These are phyloP conservation scores for Xerophyta viscosa DNA, from an alignment of 106 monocot genomes.

Conservation along the genomic window DNA sequence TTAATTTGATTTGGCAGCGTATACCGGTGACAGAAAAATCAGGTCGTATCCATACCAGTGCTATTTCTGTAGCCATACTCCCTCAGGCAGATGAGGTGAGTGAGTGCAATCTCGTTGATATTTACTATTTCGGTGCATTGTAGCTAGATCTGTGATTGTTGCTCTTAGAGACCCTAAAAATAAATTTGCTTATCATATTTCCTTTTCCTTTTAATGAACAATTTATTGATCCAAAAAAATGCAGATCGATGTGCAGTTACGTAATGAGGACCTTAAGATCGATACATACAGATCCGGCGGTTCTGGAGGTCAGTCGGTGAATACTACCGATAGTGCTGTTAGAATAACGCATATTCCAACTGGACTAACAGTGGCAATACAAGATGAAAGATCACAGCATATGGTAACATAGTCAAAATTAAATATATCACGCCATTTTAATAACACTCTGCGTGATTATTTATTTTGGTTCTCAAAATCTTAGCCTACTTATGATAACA, in stretches of 20 bases:
- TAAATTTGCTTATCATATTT: too few relatives aligned
- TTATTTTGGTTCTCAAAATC: background rate
- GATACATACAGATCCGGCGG: conserved; percentile 95
- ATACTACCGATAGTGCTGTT: conserved; percentile 95
- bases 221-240: background rate
- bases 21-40: conserved; percentile 93
- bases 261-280: conserved; percentile 85
- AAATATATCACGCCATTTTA: too few relatives aligned
- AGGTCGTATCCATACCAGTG: conserved; percentile 95
- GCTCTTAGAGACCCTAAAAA: too few relatives aligned
- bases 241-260: conserved; percentile 87
- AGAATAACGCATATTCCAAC: conserved; percentile 88
- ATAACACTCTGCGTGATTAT: too few relatives aligned
- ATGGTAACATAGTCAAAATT: conserved; percentile 55
- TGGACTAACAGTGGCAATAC: conserved; percentile 80
- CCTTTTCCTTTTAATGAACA: too few relatives aligned
- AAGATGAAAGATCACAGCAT: conserved; percentile 98
- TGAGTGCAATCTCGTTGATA: too few relatives aligned
- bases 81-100: conserved; percentile 93
- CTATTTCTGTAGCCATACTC: conserved; percentile 92
- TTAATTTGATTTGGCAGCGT: conserved; percentile 43
- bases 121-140: too few relatives aligned
- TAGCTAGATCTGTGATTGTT: too few relatives aligned
- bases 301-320: conserved; percentile 85
- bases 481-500: conserved; percentile 7